phyloP scores from a whole-genome alignment of 73 alveolate species.

The Tetrahymena malaccensis region DNA sequence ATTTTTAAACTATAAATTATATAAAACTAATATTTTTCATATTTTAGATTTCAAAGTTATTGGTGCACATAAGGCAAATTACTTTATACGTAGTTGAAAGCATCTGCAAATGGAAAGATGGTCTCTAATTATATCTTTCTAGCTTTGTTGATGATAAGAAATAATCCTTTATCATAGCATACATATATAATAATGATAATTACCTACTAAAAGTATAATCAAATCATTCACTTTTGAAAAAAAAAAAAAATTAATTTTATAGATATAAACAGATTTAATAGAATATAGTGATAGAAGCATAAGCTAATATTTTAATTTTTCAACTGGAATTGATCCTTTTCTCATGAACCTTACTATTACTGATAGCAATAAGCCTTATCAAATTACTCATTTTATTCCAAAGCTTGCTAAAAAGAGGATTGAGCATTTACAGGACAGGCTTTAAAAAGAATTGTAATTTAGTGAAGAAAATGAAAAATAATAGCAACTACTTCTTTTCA shows the following conservation, averaged over 20 bases:
- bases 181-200: not conserved
- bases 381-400: not conserved
- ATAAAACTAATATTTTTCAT: not conserved
- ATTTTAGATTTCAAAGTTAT: not conserved
- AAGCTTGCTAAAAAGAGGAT: not conserved
- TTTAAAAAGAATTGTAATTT: not conserved
- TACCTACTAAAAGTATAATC: not conserved
- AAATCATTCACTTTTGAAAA: not conserved
- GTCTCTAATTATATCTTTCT: not conserved
- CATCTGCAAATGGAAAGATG: not conserved
- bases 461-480: not conserved
- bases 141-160: not conserved
- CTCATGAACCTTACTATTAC: not conserved
- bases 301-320: not conserved
- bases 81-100: not conserved
- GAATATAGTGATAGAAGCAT: not conserved
- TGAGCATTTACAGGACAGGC: not conserved
- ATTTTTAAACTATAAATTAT: not conserved
- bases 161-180: not conserved
- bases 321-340: not conserved
- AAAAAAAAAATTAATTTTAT: not conserved
- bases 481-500: not conserved
- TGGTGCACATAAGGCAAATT: not conserved
- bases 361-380: not conserved
- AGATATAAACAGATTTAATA: not conserved